Evolutionary conservation across 2,329 filamentous ascomycete genomes (phyloP), one percentile per base, ranked within the genome.

Genomic region (Alternaria arbusti): DNA sequence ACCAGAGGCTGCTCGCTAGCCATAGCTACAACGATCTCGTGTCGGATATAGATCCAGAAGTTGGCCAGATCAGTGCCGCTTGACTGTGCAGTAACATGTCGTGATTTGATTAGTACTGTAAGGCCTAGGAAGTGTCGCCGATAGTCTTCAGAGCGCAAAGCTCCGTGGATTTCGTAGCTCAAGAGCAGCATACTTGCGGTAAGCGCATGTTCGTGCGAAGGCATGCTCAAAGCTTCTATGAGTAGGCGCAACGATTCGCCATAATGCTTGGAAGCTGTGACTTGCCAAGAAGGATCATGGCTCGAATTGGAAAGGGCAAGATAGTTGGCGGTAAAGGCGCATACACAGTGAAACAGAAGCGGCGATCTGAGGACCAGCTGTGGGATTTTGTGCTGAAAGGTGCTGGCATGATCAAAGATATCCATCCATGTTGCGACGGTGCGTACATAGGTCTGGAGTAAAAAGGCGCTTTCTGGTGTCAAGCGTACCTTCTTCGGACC

Each of bases 381-480:
- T 4, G 74, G 72, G 6, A 79, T 65, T 15, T 56, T 66, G 17
- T 76, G 67, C 54, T 79, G 75, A 50, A 79, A 79, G 5, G 75
- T 77, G 36, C 50, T 68, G 6, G 43, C 57, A 44, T 74, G 72
- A 40, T 78, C 76, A 59, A 79, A 76, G 3, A 78, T 59, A 46
- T 78, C 77, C 74, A 78, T 78, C 76, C 76, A 80, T 3, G 59
- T 72, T 7, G 75, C 77, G 11, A 80, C 73, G 4, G 74, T 78
- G 9, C 71, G 68, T 26, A 75, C 68, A 46, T 76, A 80, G 7
- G 70, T 73, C 52, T 78, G 71, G 1, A 79, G 62, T 1, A 80
- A 68, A 23, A 77, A 75, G 1, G 74, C 77, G 17, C 68, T 73
- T 60, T 80, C 77, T 4, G 71, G 49, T 12, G 66, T 77, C 12